Percentiles rank a stretch among this genome's conserved stretches.
Evolutionary conservation across 106 monocot species (phyloP).

Genomic region (Phalaenopsis aphrodite): DNA sequence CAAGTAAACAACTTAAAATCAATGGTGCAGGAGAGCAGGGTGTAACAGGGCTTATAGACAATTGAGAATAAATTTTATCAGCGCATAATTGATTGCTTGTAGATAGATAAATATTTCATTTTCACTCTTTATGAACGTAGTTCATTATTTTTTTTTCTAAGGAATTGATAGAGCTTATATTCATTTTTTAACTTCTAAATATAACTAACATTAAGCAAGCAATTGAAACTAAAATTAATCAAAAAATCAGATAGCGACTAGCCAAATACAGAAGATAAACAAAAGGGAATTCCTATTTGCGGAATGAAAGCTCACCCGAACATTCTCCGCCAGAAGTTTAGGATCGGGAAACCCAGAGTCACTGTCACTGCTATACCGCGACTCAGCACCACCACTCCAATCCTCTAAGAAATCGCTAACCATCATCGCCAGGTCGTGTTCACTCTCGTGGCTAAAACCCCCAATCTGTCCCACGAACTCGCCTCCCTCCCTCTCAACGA

Average conservation of each 20-base stretch:
- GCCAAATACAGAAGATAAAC: background rate
- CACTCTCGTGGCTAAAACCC: constrained; percentile 88
- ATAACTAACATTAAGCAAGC: background rate
- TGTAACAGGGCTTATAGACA: too few relatives aligned
- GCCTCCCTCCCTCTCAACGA: constrained; percentile 14
- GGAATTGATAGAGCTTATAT: too few relatives aligned
- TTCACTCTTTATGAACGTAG: too few relatives aligned
- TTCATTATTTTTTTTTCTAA: too few relatives aligned
- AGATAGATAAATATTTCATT: too few relatives aligned
- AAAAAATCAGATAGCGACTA: background rate
- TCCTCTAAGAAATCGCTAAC: constrained; percentile 91
- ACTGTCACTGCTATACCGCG: constrained; percentile 73
- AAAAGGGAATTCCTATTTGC: background rate
- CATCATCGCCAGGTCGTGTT: constrained; percentile 80
- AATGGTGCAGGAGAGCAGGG: too few relatives aligned
- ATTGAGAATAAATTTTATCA: too few relatives aligned
- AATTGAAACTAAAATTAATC: background rate
- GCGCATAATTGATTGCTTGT: too few relatives aligned
- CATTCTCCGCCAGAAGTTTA: constrained; percentile 48
- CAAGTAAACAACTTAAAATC: too few relatives aligned
- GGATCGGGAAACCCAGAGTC: constrained; percentile 62
- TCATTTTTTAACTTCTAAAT: background rate
- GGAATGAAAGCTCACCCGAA: constrained; percentile 31
- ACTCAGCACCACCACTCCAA: constrained; percentile 47
- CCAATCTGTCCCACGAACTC: constrained; percentile 25